phyloP scores from a whole-genome alignment of 441 rosid genomes.

The Populus hybrid region DNA sequence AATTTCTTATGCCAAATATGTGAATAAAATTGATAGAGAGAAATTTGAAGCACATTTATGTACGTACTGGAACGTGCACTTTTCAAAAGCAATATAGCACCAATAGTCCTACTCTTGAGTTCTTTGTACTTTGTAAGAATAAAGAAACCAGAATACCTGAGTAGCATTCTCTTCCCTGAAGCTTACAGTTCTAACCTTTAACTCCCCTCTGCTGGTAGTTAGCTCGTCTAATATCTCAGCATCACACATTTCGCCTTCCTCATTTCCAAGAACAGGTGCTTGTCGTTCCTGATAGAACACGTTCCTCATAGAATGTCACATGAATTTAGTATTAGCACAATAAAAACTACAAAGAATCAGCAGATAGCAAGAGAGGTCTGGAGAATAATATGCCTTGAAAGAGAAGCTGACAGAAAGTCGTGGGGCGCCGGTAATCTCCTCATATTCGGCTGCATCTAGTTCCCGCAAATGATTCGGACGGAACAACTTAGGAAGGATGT shows the following conservation, averaged over 20 bases:
- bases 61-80: no score
- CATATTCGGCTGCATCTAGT: slow-evolving; percentile 58
- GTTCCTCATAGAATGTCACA: not conserved
- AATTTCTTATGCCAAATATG: not conserved
- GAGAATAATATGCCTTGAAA: slow-evolving; percentile 22
- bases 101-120: no score
- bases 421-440: slow-evolving; percentile 37
- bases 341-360: not conserved
- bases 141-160: slow-evolving; percentile 28
- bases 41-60: not conserved
- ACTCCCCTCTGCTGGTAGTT: slow-evolving; percentile 69
- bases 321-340: not conserved
- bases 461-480: slow-evolving; percentile 34
- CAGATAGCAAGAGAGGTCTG: not conserved
- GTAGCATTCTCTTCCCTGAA: slow-evolving; percentile 35
- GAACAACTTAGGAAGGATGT: slow-evolving; percentile 48
- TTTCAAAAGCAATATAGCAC: no score
- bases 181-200: slow-evolving; percentile 51
- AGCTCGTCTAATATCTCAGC: slow-evolving; percentile 66
- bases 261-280: slow-evolving; percentile 9
- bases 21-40: not conserved
- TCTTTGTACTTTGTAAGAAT: not conserved
- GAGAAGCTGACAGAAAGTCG: slow-evolving; percentile 32
- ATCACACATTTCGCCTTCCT: slow-evolving; percentile 34
- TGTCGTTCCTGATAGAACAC: slow-evolving; percentile 18